phyloP scores from a whole-genome alignment of 352 stramenopile species.

The Pythium phragmitis region DNA sequence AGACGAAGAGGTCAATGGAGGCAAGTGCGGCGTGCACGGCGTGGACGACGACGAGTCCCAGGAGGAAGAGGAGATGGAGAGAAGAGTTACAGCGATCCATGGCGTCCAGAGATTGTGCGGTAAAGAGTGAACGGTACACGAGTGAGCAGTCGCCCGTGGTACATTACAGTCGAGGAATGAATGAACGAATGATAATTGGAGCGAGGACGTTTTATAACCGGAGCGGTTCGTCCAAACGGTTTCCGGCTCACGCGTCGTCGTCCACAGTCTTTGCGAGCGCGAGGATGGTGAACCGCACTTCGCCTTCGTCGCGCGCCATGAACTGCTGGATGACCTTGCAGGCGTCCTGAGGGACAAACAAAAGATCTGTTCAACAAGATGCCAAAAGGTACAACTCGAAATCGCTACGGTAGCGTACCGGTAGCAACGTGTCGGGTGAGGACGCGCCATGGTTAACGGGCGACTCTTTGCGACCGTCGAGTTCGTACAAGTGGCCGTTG shows the following conservation, averaged over 20 bases:
- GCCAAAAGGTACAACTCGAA: background rate
- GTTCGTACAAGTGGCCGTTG: slow-evolving; percentile 92
- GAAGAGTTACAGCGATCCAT: too few species aligned
- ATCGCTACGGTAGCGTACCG: slow-evolving; percentile 31
- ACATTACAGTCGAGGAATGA: background rate
- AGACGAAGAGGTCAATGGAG: slow-evolving; percentile 54
- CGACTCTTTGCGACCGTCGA: slow-evolving; percentile 94
- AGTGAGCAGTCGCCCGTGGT: background rate
- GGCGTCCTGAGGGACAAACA: slow-evolving; percentile 57
- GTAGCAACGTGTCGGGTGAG: slow-evolving; percentile 81
- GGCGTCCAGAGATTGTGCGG: too few species aligned
- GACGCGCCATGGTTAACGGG: slow-evolving; percentile 93
- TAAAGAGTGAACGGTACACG: too few species aligned
- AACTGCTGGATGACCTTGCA: slow-evolving; percentile 91
- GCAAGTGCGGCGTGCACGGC: background rate
- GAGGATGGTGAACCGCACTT: slow-evolving; percentile 95
- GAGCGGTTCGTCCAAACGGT: background rate
- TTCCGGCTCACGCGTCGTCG: slow-evolving; percentile 26
- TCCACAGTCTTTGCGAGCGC: slow-evolving; percentile 79
- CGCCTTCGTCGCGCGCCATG: slow-evolving; percentile 92
- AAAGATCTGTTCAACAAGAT: background rate
- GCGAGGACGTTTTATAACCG: background rate
- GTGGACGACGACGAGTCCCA: background rate
- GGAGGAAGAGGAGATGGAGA: background rate
- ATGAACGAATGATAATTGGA: background rate